Conservation (phyloP, 2,329 filamentous ascomycete genomes). For the Exophiala spinifera region DNA sequence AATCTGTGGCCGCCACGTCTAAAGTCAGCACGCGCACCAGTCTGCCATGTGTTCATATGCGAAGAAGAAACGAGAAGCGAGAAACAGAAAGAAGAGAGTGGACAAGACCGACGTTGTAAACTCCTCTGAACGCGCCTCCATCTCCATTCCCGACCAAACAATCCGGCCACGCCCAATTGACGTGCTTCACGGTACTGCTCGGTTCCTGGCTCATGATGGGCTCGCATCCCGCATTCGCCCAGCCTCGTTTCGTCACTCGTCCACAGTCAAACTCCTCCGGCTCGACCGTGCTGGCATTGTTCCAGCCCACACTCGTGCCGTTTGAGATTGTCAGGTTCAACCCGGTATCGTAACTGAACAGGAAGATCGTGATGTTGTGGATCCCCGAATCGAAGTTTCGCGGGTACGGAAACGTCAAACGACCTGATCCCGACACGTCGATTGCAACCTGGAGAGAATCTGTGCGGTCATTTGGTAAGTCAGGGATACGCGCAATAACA, state of each 20-base stretch:
- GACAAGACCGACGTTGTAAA: constrained; percentile 13
- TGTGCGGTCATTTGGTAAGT: constrained; percentile 17
- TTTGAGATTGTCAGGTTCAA: constrained; percentile 69
- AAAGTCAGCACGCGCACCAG: constrained; percentile 41
- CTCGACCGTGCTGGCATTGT: constrained; percentile 1
- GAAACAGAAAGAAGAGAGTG: not conserved
- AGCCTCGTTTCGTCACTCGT: constrained; percentile 34
- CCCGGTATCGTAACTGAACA: constrained; percentile 61
- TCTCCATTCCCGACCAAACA: constrained; percentile 63
- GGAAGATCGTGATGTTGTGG: constrained; percentile 64
- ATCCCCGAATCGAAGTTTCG: constrained; percentile 55
- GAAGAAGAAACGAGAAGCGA: not conserved
- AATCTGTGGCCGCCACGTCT: constrained; percentile 57
- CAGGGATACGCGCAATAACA: too few relatives aligned
- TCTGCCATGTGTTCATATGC: not conserved
- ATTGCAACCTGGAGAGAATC: constrained; percentile 61
- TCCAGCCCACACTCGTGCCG: constrained; percentile 48
- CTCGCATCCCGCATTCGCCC: constrained; percentile 52
- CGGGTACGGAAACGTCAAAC: constrained; percentile 55
- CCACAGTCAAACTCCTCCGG: constrained; percentile 24
- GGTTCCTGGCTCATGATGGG: constrained; percentile 63
- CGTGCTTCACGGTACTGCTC: constrained; percentile 68
- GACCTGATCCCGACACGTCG: constrained; percentile 64
- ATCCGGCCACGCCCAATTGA: constrained; percentile 69
- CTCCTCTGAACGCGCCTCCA: not conserved